Evolutionary conservation across 495 filamentous ascomycete species (phyloP), one percentile per base, ranked within the genome.

Genomic region (Rhypophila decipiens): DNA sequence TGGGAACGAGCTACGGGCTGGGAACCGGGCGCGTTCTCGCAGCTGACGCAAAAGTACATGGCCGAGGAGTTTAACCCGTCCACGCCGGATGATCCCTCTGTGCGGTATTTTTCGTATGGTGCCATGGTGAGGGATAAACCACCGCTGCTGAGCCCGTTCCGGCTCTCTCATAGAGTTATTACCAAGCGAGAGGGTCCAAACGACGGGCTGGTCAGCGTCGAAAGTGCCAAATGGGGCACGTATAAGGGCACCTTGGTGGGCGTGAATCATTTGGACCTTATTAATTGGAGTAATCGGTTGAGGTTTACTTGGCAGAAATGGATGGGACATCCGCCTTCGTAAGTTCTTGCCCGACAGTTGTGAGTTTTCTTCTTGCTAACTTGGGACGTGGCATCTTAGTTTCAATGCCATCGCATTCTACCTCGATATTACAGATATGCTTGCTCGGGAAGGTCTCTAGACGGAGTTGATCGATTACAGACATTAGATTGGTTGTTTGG

Each of bases 381-480:
- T 18, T 24, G 17, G n/a, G n/a, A n/a, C n/a, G n/a, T n/a, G n/a
- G n/a, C n/a, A 45, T 61, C 3, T n/a, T 51, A 94, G 87, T 24
- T 96, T 97, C 70, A 97, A 97, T 58, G 91, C 90, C 3, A 84
- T 96, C 54, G 90, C 91, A 0, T 95, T 97, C 57, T 97, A 97
- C 59, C 79, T 95, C 23, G 86, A 85, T 55, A 93, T 96, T 63
- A 83, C 84, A 64, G 86, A 89, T 60, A 90, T 87, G 85, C 72
- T 90, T 13, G 83, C 86, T 1, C 83, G 84, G 46, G 83, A 88
- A 52, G 83, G 78, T 4, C 60, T 86, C 27, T 87, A 47, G 44
- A 31, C 13, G 7, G 27, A 31, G n/a, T n/a, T n/a, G n/a, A n/a
- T n/a, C n/a, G n/a, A n/a, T n/a, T n/a, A n/a, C n/a, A n/a, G n/a